Evolutionary conservation across 805 yeast species (phyloP).

Genomic region (Zygotorulaspora sp.): DNA sequence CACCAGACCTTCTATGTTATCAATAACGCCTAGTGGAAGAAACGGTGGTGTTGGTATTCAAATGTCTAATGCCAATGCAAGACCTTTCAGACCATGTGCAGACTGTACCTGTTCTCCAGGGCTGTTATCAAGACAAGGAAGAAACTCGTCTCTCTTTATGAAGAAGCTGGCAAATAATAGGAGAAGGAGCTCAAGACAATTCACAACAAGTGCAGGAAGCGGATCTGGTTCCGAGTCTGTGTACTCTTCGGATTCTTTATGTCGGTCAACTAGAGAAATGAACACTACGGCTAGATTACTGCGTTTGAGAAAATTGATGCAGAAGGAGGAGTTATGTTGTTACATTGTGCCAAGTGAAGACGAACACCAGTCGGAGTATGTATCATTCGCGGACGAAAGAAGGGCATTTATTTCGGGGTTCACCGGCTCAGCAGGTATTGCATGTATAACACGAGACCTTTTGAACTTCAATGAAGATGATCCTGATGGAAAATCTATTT

Average conservation of each 20-base stretch:
- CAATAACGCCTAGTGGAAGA: constrained; percentile 4
- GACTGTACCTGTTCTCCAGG: constrained; percentile 88
- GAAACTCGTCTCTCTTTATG: constrained; percentile 49
- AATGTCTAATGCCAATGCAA: constrained; percentile 13
- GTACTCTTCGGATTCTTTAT: constrained; percentile 39
- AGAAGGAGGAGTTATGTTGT: constrained; percentile 55
- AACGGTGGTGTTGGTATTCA: constrained; percentile 7
- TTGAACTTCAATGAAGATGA: constrained; percentile 38
- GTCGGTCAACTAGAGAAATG: constrained; percentile 40
- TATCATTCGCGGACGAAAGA: constrained; percentile 74
- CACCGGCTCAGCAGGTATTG: constrained; percentile 91
- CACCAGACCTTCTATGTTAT: constrained; percentile 14
- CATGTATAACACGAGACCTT: constrained; percentile 60
- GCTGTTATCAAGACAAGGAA: constrained; percentile 59
- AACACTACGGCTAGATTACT: constrained; percentile 58
- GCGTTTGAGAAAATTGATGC: constrained; percentile 61
- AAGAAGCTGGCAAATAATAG: constrained; percentile 32
- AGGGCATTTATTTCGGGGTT: constrained; percentile 81
- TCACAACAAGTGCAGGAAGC: constrained; percentile 9
- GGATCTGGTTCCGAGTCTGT: constrained; percentile 30
- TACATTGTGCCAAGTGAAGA: constrained; percentile 85
- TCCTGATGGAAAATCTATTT: constrained; percentile 62
- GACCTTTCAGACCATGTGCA: constrained; percentile 50
- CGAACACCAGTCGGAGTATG: constrained; percentile 90
- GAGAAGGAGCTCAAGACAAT: constrained; percentile 25